Evolutionary conservation across 495 filamentous ascomycete genomes (phyloP).

Genomic region (Penicillium chermesinum): DNA sequence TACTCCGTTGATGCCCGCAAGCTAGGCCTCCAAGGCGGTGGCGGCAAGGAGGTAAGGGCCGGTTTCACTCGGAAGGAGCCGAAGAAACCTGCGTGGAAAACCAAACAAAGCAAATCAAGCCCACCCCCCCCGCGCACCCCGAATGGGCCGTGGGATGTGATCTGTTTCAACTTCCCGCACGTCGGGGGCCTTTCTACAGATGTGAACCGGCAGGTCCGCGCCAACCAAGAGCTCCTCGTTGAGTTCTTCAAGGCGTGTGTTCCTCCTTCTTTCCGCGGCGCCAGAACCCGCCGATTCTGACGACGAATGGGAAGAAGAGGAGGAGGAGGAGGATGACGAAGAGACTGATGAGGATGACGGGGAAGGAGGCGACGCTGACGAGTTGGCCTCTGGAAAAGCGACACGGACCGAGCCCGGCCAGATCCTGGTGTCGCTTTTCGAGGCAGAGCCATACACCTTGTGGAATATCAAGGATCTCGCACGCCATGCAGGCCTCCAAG

Average conservation of each 20-base stretch:
- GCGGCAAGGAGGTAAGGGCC: conserved; percentile 39
- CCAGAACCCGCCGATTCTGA: conserved; percentile 25
- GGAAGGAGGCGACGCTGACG: conserved; percentile 8
- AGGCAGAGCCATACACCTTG: conserved; percentile 85
- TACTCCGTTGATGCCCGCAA: conserved; percentile 72
- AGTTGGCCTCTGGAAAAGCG: conserved; percentile 15
- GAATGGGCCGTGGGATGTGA: conserved; percentile 58
- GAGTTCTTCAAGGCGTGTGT: conserved; percentile 66
- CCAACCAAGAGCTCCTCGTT: conserved; percentile 86
- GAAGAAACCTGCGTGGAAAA: conserved; percentile 32
- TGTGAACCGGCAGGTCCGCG: conserved; percentile 87
- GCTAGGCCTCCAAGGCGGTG: conserved; percentile 43
- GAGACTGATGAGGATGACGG: conserved; percentile 8
- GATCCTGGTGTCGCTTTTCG: conserved; percentile 84
- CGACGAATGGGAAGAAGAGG: conserved; percentile 21
- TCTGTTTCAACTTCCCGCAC: conserved; percentile 96
- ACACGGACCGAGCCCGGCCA: conserved; percentile 46
- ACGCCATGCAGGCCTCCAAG: conserved; percentile 68
- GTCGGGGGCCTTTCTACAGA: conserved; percentile 87
- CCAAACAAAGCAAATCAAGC: conserved; percentile 8
- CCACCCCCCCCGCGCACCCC: background rate
- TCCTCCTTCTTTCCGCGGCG: conserved; percentile 42
- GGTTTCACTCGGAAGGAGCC: conserved; percentile 28
- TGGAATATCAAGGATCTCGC: conserved; percentile 92
- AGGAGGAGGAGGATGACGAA: conserved; percentile 19